Evolutionary conservation across 2,329 filamentous ascomycete genomes (phyloP), one percentile per base, ranked within the genome.

Genomic region (Pyrenophora teres): DNA sequence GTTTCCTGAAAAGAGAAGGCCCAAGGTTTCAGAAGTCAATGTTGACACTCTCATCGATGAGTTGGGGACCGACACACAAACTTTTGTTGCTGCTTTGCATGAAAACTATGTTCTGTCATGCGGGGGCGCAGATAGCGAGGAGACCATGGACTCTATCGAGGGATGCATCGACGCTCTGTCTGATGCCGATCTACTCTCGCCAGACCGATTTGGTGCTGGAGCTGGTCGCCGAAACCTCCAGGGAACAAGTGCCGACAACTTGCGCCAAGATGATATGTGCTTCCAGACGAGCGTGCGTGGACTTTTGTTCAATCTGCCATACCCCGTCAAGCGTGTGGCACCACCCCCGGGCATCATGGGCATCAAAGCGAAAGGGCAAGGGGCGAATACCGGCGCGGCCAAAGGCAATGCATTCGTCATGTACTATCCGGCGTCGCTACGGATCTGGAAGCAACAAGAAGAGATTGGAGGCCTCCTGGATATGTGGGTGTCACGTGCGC

Each of bases 91-190:
- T 4, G 90, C 92, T 3, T 77, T 97, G 0, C 93, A 97, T 69
- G 94, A 99, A 67, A 99, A 99, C 68, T 97, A 96, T 62, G 81
- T 88, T 1, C 79, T 92, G 0, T 97, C 94, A 0, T 97, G 93
- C 68, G 85, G 87, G 71, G 76, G 78, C 21, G 78, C 82, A 2
- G 73, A 82, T 18, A 85, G 82, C 0, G 79, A 80, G 57, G 74
- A 77, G 32, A 87, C 92, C 1, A 81, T 92, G 25, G 90, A 94
- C 63, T 87, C 87, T 57, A 78, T 96, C 50, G 90, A 91, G 56
- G 86, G 83, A n/a, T 97, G 93, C 68, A 87, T 96, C 50, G 89
- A 94, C 50, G 84, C 86, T 23, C 79, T 99, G 0, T 97, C 94
- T 0, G 88, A 95, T 57, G 90, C 90, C 41, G 94, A 99, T 69